Percentiles rank a stretch among this genome's conserved stretches.
These are phyloP conservation scores for Zymoseptoria ardabiliae DNA, from an alignment of 2,329 filamentous ascomycete genomes.

Conservation along the genomic window DNA sequence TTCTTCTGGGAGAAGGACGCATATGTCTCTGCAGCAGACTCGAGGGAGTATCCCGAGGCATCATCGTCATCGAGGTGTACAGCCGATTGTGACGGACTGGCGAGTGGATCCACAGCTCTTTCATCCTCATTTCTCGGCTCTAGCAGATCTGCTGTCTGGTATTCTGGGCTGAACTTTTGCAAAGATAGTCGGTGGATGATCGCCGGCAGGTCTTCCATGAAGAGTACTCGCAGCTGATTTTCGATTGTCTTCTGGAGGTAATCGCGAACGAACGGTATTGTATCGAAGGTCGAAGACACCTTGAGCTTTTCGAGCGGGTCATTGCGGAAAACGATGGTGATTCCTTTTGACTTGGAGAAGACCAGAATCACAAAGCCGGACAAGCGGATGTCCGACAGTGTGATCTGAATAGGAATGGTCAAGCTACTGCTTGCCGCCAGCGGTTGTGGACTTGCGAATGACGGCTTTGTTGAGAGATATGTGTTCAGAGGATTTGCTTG, in stretches of 20 bases:
- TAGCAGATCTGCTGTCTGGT: conserved; percentile 56
- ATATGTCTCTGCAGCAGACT: conserved; percentile 73
- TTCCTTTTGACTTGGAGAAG: conserved; percentile 93
- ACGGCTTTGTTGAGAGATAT: conserved; percentile 82
- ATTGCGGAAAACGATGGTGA: conserved; percentile 95
- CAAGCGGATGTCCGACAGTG: conserved; percentile 87
- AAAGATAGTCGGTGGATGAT: conserved; percentile 92
- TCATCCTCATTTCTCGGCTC: conserved; percentile 37
- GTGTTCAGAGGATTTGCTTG: conserved; percentile 98
- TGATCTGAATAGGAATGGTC: conserved; percentile 96
- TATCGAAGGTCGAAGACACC: conserved; percentile 97
- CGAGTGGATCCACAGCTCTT: conserved; percentile 27
- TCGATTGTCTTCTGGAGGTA: conserved; percentile 96
- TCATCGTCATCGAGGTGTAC: conserved; percentile 63
- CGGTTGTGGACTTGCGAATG: conserved; percentile 86
- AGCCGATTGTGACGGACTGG: conserved; percentile 49
- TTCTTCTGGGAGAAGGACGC: conserved; percentile 96
- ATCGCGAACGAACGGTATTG: conserved; percentile 95
- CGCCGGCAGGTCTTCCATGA: conserved; percentile 96
- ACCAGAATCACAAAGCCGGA: conserved; percentile 97
- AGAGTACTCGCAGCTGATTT: conserved; percentile 79
- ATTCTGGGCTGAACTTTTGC: conserved; percentile 82
- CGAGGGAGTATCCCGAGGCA: conserved; percentile 69
- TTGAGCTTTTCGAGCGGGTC: conserved; percentile 96
- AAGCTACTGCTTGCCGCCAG: conserved; percentile 84